Base-by-base conservation (phyloP, 1,284 basidiomycete species). In the Vanrija pseudolonga region DNA sequence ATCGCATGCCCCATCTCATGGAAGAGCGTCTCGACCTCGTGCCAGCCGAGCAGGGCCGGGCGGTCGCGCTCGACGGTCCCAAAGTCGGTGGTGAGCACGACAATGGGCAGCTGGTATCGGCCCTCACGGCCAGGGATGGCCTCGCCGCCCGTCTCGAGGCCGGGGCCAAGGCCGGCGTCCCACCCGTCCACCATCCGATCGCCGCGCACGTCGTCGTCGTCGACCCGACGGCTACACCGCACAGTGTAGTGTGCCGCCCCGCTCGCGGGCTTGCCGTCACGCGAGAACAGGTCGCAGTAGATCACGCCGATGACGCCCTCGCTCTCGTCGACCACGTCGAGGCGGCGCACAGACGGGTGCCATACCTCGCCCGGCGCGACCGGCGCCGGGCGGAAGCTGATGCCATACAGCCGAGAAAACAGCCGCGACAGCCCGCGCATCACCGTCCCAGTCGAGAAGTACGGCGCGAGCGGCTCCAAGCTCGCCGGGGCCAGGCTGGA, bases 1-100 rank as follows among this genome's bases (percentile, higher is more conserved):
- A 98, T 92, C 2, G 96, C 95, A 74, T 98, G 95, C 0, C 95
- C 95, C 94, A 98, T 98, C 77, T 98, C 95, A 68, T 98, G 95
- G 77, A 96, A 97, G 19, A 98, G 79, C 2, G 95, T 98, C 72
- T 90, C 82, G 9, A 98, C 89, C 67, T 98, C 93, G 66, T 90
- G 87, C 94, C 95, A 98, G 55, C 87, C 86, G 23, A 98, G 76
- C 40, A 88, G 78, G 0, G 89, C 86, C 2, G 90, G 82, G 49
- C 61, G 51, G 2, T 85, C 86, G 32, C 79, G 76, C n/a, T 81
- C 78, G 14, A 82, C 62, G 0, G 81, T 80, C 15, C 84, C 78
- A 68, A 98, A 97, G 68, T 95, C 93, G 66, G 90, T 96, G 17
- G 95, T 79, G 8, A 98, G 78, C 4, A 96, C 95, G 5, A 97